Percentiles rank a stretch among this genome's conserved stretches.
phyloP scores from a whole-genome alignment of 805 yeast species.

The Naumovozyma dairenensis region DNA sequence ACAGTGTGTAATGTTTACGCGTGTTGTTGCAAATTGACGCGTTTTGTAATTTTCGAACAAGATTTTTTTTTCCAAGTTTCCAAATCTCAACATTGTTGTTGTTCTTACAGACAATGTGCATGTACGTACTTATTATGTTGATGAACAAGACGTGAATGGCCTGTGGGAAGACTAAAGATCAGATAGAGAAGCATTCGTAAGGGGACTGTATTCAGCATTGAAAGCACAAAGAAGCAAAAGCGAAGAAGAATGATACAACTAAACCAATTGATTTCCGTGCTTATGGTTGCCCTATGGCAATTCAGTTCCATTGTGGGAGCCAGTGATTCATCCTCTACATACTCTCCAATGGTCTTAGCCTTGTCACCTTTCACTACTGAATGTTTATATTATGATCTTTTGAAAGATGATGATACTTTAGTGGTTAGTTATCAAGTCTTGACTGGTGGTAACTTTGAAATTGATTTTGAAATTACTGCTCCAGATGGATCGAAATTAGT shows the following conservation, averaged over 20 bases:
- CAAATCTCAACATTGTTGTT: too few species aligned
- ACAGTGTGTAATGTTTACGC: too few species aligned
- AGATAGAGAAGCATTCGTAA: too few species aligned
- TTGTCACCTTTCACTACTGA: slow-evolving; percentile 37
- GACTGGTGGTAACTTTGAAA: slow-evolving; percentile 59
- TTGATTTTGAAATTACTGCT: slow-evolving; percentile 49
- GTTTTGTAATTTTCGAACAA: too few species aligned
- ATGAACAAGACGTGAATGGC: too few species aligned
- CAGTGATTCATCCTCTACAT: background rate
- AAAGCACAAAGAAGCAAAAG: slow-evolving; percentile 2
- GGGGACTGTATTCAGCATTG: too few species aligned
- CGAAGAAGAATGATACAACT: background rate
- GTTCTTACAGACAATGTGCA: too few species aligned
- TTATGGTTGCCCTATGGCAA: background rate
- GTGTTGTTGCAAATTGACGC: too few species aligned
- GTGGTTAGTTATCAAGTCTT: slow-evolving; percentile 42
- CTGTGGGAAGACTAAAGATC: too few species aligned
- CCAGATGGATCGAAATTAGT: slow-evolving; percentile 43
- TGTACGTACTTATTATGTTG: too few species aligned
- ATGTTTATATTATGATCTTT: slow-evolving; percentile 33
- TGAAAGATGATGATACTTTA: slow-evolving; percentile 31
- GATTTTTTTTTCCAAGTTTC: too few species aligned
- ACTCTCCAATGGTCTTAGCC: slow-evolving; percentile 30
- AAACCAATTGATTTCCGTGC: background rate
- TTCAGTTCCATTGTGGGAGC: background rate